Base-by-base conservation (phyloP, 371 early-diverging fungal genomes). In the Furculomyces boomerangus region DNA sequence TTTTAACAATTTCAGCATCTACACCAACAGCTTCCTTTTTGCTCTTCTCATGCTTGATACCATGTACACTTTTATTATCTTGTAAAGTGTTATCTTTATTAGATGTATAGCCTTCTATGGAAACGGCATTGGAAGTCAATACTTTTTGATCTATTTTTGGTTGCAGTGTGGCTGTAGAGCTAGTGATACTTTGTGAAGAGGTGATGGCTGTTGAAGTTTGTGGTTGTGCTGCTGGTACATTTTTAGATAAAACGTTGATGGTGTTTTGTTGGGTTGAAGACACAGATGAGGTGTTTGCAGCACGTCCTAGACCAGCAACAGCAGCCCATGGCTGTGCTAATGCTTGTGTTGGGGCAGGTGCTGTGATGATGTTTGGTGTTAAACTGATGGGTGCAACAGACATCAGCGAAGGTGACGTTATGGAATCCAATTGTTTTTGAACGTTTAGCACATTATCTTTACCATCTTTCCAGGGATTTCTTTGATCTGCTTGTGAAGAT, bases 321-420 rank as follows among this genome's bases (percentile, higher is more conserved):
- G 70, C 70, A 16, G 70, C 66, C 69, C 71, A 70, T 30, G 70
- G 70, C 62, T 66, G 70, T 16, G 61, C 57, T 22, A 68, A 57
- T 37, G 57, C 32, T 3, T 65, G 45, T 5, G 62, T 55, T n/a
- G 59, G 63, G 26, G 57, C 57, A 27, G 60, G 59, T 35, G 66
- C 32, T 27, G 54, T 43, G 8, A 51, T 26, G 26, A 51, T 51
- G 25, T 20, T 51, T 35, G 52, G 35, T 22, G 60, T 44, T 26
- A 60, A 59, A 3, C 8, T 58, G 50, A n/a, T 50, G 18, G 26
- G 63, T 7, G 43, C 43, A 16, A 43, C 43, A 16, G 52, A 51
- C 27, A 35, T 22, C 37, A 18, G 20, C 10, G 32, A 31, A 30
- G n/a, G 2, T 18, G 52, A 5, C 5, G 49, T 55, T 3, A 65